Evolutionary conservation across 2,329 filamentous ascomycete species (phyloP), one percentile per base, ranked within the genome.

Genomic region (Sordariomycetes sp.): DNA sequence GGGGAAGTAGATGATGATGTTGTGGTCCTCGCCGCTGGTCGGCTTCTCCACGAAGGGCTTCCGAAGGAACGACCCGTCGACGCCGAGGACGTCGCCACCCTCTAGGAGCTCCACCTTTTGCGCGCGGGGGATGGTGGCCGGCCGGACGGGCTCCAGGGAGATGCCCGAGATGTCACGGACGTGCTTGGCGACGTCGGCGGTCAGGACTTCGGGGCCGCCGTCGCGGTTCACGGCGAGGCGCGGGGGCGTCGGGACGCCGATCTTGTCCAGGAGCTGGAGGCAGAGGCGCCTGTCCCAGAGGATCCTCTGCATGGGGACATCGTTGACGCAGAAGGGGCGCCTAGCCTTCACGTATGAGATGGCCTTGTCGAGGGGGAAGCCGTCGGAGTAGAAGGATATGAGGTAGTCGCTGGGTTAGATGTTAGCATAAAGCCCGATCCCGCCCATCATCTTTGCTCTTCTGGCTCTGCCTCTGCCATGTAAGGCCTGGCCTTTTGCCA

Each of bases 21-120:
- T 99, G 73, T 99, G 94, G 66, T 99, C 92, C 71, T 99, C 94
- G 36, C 94, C 94, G 66, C 89, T 96, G n/a, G 90, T 91, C 0
- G 94, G 94, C 69, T 99, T 99, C 68, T 99, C 94, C 42, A 99
- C 94, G 66, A 99, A 99, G 0, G 94, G 94, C 67, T 99, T 99
- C 64, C 80, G 86, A 52, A 99, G 78, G 3, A 84, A 70, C 48
- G 81, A 77, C 12, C 92, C 94, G 67, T 99, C 92, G 10, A 99
- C 92, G 50, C 86, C 83, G 57, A 99, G 77, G 4, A 87, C 86
- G 67, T 99, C 91, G 32, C 89, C 89, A 62, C 95, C 86, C 61
- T 97, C 91, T n/a, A 94, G 78, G 62, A 99, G 76, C 65, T 94
- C 86, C 6, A 99, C 86, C 60, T 82, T 85, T 58, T 79, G 76